phyloP scores from a whole-genome alignment of 495 filamentous ascomycete genomes.

The Collariella sp. region DNA sequence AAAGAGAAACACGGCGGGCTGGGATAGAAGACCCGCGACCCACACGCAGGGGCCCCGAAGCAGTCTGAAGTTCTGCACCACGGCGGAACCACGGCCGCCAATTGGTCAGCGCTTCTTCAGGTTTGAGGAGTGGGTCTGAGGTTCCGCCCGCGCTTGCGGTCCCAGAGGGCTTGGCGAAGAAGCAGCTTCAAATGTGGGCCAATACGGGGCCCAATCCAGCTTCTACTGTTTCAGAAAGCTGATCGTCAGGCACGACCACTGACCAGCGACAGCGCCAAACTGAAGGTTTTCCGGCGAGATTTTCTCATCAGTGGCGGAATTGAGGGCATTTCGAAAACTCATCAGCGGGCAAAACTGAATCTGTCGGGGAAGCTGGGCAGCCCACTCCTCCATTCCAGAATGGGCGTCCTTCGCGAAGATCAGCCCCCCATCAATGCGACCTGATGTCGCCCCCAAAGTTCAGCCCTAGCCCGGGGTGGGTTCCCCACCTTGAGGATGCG shows the following conservation, averaged over 20 bases:
- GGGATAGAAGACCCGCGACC: not conserved
- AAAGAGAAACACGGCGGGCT: constrained; percentile 11
- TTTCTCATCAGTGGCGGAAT: too few species aligned
- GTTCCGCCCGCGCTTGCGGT: not conserved
- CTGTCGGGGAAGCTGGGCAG: too few species aligned
- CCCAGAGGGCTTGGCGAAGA: constrained; percentile 11
- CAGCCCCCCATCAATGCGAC: not conserved
- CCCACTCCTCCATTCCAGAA: not conserved
- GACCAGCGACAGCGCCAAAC: not conserved
- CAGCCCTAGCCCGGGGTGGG: too few species aligned
- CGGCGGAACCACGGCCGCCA: constrained; percentile 5
- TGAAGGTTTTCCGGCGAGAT: not conserved
- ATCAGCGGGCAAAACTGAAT: too few species aligned
- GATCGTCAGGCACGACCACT: constrained; percentile 24
- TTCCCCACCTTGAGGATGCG: too few species aligned
- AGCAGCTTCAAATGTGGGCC: constrained; percentile 3
- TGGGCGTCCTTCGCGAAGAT: not conserved
- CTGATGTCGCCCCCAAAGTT: too few species aligned
- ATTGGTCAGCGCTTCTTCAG: constrained; percentile 10
- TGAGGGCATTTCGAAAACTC: too few species aligned
- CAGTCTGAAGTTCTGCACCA: constrained; percentile 10
- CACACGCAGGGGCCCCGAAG: too few species aligned
- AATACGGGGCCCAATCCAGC: constrained; percentile 17
- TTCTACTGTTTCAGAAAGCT: constrained; percentile 27
- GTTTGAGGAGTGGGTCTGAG: not conserved